Percentiles rank a stretch among this genome's conserved stretches.
Conservation (phyloP, 2,329 filamentous ascomycete species). For the Beauveria medogensis region DNA sequence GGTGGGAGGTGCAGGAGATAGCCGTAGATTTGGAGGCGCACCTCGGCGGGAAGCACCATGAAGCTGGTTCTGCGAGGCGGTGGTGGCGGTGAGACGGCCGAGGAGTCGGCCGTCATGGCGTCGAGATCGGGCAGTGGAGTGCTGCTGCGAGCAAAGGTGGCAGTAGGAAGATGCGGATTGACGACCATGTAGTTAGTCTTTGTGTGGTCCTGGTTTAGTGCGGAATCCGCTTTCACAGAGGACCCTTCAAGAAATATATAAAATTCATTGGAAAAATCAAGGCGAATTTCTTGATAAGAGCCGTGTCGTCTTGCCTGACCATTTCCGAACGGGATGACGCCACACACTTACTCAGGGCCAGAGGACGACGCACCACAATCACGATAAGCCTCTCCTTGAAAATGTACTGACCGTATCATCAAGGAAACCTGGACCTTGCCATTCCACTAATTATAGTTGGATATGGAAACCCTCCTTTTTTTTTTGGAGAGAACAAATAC, state of each 20-base stretch:
- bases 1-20: conserved; percentile 31
- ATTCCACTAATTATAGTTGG: too few relatives aligned
- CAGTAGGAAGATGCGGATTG: not conserved
- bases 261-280: too few relatives aligned
- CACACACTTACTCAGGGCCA: not conserved
- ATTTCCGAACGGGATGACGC: not conserved
- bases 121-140: not conserved
- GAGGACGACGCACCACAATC: not conserved
- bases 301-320: not conserved
- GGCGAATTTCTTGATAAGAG: too few relatives aligned
- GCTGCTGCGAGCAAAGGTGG: not conserved
- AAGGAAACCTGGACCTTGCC: too few relatives aligned
- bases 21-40: conserved; percentile 39
- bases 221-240: too few relatives aligned
- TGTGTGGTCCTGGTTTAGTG: too few relatives aligned
- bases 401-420: too few relatives aligned
- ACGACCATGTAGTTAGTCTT: too few relatives aligned
- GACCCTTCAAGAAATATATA: too few relatives aligned
- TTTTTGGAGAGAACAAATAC: not conserved
- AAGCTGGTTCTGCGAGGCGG: conserved; percentile 15
- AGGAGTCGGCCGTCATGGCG: not conserved
- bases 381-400: not conserved
- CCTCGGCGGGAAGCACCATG: conserved; percentile 35
- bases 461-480: too few relatives aligned
- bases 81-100: not conserved